These are phyloP conservation scores for Dactylellina parvicollis DNA, from an alignment of 2,329 filamentous ascomycete species.

Conservation along the genomic window DNA sequence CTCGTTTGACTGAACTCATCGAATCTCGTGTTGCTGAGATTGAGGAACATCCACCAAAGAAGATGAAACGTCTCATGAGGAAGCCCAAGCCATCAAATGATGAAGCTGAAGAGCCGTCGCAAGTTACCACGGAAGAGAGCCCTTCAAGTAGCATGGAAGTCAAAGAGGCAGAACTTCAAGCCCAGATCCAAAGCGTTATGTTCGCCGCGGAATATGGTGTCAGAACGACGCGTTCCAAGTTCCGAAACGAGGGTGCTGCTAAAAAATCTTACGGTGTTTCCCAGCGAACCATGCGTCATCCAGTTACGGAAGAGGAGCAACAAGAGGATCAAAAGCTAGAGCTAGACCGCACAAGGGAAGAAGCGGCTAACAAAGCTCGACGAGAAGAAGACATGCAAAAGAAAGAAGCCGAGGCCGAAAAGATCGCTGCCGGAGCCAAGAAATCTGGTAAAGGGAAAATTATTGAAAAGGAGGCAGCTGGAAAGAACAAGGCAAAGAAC, in stretches of 20 bases:
- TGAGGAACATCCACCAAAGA: slow-evolving; percentile 40
- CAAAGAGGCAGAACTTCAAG: slow-evolving; percentile 29
- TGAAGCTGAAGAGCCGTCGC: not conserved
- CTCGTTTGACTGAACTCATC: slow-evolving; percentile 38
- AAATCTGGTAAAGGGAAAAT: slow-evolving; percentile 19
- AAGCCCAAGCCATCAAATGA: not conserved
- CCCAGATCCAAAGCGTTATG: slow-evolving; percentile 38
- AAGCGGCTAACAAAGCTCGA: slow-evolving; percentile 19
- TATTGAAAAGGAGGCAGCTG: slow-evolving; percentile 5
- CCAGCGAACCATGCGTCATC: slow-evolving; percentile 47
- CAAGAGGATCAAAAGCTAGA: slow-evolving; percentile 44
- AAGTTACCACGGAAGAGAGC: not conserved
- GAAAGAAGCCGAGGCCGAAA: slow-evolving; percentile 9
- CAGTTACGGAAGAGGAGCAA: slow-evolving; percentile 45
- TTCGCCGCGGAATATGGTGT: slow-evolving; percentile 48
- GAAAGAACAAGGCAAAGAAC: slow-evolving; percentile 14
- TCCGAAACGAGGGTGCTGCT: slow-evolving; percentile 40
- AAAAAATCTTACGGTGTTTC: slow-evolving; percentile 48
- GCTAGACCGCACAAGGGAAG: slow-evolving; percentile 22
- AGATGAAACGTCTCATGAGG: slow-evolving; percentile 20
- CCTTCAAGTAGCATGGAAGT: not conserved
- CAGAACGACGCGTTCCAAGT: slow-evolving; percentile 47
- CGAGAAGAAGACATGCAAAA: slow-evolving; percentile 25
- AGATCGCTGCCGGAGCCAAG: not conserved
- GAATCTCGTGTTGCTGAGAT: slow-evolving; percentile 47